A percentile compares a stretch with the other conserved stretches of the same genome.
Evolutionary conservation across 768 basidiomycete genomes (phyloP).

Genomic region (Pluteus cervinus): DNA sequence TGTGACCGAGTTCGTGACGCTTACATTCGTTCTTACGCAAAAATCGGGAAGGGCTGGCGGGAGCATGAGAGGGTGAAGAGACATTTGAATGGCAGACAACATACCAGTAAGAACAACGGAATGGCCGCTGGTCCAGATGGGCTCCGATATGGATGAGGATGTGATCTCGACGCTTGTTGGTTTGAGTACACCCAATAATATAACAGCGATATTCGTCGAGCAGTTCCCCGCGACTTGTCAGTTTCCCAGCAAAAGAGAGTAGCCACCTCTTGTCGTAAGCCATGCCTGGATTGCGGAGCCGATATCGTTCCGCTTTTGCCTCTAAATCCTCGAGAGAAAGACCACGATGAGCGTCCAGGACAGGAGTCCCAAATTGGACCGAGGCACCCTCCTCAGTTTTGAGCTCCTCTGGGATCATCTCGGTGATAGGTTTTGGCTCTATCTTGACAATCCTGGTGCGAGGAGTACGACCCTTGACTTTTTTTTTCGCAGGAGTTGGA

Average conservation of each 20-base stretch:
- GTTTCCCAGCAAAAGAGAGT: slow-evolving; percentile 59
- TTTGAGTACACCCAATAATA: slow-evolving; percentile 56
- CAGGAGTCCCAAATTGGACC: slow-evolving; percentile 41
- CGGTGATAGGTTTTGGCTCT: slow-evolving; percentile 6
- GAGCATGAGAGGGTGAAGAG: neutral
- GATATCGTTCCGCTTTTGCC: slow-evolving; percentile 49
- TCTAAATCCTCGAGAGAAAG: slow-evolving; percentile 48
- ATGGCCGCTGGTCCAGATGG: slow-evolving; percentile 65
- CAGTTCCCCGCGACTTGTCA: slow-evolving; percentile 51
- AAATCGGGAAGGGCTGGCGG: slow-evolving; percentile 50
- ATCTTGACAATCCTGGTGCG: slow-evolving; percentile 9
- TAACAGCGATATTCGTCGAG: slow-evolving; percentile 65
- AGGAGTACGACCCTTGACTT: slow-evolving; percentile 15
- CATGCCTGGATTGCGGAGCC: slow-evolving; percentile 43
- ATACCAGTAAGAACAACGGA: slow-evolving; percentile 60
- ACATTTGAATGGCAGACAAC: slow-evolving; percentile 15
- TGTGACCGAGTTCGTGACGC: slow-evolving; percentile 65
- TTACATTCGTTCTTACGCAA: slow-evolving; percentile 75
- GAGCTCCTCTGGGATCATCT: slow-evolving; percentile 9
- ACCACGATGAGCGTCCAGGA: slow-evolving; percentile 61
- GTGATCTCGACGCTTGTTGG: slow-evolving; percentile 69
- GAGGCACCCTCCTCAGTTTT: slow-evolving; percentile 10
- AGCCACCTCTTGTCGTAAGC: slow-evolving; percentile 66
- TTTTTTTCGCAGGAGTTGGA: slow-evolving; percentile 11
- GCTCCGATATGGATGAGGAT: slow-evolving; percentile 71